phyloP scores from a whole-genome alignment of 306 rosid genomes.

The Urtica urens region DNA sequence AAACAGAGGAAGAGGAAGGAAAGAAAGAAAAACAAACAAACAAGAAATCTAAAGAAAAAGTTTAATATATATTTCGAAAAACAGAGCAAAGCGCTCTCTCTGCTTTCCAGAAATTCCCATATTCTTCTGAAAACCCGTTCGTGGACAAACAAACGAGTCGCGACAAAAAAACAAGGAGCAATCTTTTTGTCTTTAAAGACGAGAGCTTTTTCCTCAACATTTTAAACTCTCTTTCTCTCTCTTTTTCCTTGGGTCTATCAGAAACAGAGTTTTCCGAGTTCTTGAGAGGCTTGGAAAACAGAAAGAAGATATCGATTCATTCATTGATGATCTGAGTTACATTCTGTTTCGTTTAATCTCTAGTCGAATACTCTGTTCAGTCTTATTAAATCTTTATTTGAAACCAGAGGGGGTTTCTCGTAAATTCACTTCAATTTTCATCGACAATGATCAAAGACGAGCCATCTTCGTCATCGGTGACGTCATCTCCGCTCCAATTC shows the following conservation, averaged over 20 bases:
- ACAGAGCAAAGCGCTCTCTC: conserved; percentile 7
- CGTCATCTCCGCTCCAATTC: conserved; percentile 24
- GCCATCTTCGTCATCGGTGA: conserved; percentile 31
- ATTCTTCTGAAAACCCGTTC: conserved; percentile 21
- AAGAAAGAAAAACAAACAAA: conserved; percentile 14
- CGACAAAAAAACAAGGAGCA: conserved; percentile 21
- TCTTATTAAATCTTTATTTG: neutral
- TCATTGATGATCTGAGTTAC: conserved; percentile 20
- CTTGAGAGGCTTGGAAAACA: conserved; percentile 5
- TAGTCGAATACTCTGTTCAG: neutral
- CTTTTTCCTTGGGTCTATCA: neutral
- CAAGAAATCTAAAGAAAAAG: conserved; percentile 6
- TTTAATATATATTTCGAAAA: too few relatives aligned
- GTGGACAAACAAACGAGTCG: conserved; percentile 23
- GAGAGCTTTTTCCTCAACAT: too few relatives aligned
- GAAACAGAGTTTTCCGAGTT: conserved; percentile 6
- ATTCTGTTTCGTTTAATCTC: neutral
- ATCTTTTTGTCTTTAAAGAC: conserved; percentile 15
- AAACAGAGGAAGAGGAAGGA: conserved; percentile 14
- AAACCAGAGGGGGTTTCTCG: neutral
- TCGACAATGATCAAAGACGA: conserved; percentile 30
- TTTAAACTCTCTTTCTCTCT: conserved; percentile 7
- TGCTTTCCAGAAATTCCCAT: conserved; percentile 26
- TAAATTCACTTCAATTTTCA: too few relatives aligned
- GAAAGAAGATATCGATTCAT: neutral